Evolutionary conservation across 2,329 filamentous ascomycete species (phyloP).

Genomic region (Colletotrichum liaoningense): DNA sequence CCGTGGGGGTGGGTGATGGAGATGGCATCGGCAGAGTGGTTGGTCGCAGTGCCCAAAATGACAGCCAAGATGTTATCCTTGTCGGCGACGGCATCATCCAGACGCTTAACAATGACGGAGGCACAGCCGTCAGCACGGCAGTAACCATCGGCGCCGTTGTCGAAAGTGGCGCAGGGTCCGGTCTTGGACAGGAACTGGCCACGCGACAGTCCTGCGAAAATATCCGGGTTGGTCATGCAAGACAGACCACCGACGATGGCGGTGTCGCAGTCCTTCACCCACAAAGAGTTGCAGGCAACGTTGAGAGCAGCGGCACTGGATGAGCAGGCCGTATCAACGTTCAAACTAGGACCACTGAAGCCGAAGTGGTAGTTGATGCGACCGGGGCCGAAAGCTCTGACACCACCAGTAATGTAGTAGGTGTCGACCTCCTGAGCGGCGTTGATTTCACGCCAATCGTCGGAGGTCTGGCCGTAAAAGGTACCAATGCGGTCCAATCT

Average conservation of each 20-base stretch:
- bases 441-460: conserved; percentile 85
- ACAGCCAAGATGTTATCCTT: conserved; percentile 83
- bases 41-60: conserved; percentile 80
- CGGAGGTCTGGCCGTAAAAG: conserved; percentile 81
- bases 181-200: conserved; percentile 84
- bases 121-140: conserved; percentile 83
- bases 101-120: conserved; percentile 80
- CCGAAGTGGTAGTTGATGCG: conserved; percentile 85
- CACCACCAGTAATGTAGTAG: conserved; percentile 64
- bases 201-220: conserved; percentile 79
- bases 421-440: conserved; percentile 73
- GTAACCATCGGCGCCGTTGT: conserved; percentile 84
- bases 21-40: conserved; percentile 83
- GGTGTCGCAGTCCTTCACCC: conserved; percentile 82
- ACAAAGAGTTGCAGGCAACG: conserved; percentile 76
- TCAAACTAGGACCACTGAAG: conserved; percentile 79
- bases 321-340: conserved; percentile 81
- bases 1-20: conserved; percentile 88
- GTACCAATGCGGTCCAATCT: conserved; percentile 70
- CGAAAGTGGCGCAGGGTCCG: conserved; percentile 83
- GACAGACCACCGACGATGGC: conserved; percentile 84
- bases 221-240: conserved; percentile 83
- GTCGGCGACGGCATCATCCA: conserved; percentile 81
- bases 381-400: conserved; percentile 62
- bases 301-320: conserved; percentile 80